A percentile compares a stretch with the other conserved stretches of the same genome.
phyloP scores from a whole-genome alignment of 2,329 filamentous ascomycete species.

The Chaetothyriales sp. region DNA sequence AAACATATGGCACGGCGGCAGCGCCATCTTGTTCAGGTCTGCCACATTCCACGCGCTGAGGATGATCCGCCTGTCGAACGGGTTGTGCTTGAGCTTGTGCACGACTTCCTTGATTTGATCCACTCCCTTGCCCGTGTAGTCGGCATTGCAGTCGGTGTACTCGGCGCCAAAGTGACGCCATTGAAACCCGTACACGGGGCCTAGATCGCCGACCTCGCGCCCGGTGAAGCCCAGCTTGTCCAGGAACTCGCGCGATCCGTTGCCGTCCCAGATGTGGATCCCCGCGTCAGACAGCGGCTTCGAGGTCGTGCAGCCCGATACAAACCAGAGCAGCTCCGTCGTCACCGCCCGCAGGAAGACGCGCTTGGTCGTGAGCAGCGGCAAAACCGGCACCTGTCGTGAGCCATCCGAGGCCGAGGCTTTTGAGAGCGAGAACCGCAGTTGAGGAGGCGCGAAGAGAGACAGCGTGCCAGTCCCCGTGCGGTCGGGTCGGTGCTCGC shows the following conservation, averaged over 20 bases:
- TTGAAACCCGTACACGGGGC: conserved; percentile 95
- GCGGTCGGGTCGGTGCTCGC: conserved; percentile 80
- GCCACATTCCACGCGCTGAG: conserved; percentile 87
- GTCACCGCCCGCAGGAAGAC: conserved; percentile 86
- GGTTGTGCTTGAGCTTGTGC: conserved; percentile 65
- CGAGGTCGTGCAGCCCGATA: conserved; percentile 71
- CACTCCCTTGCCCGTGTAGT: conserved; percentile 79
- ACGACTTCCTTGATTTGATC: conserved; percentile 91
- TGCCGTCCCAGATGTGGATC: conserved; percentile 97
- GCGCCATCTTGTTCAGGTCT: conserved; percentile 73
- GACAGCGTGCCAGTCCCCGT: conserved; percentile 89
- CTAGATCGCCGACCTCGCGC: conserved; percentile 76
- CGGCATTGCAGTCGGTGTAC: conserved; percentile 63
- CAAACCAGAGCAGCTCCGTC: conserved; percentile 91
- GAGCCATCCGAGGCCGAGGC: conserved; percentile 28
- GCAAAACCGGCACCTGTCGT: conserved; percentile 52
- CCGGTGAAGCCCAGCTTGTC: conserved; percentile 70
- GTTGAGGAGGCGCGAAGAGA: conserved; percentile 71
- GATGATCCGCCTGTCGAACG: conserved; percentile 82
- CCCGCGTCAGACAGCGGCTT: conserved; percentile 61
- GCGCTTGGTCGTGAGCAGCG: conserved; percentile 91
- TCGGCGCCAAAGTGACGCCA: conserved; percentile 96
- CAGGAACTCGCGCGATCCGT: conserved; percentile 79
- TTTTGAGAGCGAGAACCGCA: conserved; percentile 72
- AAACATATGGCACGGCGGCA: conserved; percentile 95